These are phyloP conservation scores for Xylariaceae sp. DNA, from an alignment of 2,329 filamentous ascomycete genomes.

Conservation along the genomic window DNA sequence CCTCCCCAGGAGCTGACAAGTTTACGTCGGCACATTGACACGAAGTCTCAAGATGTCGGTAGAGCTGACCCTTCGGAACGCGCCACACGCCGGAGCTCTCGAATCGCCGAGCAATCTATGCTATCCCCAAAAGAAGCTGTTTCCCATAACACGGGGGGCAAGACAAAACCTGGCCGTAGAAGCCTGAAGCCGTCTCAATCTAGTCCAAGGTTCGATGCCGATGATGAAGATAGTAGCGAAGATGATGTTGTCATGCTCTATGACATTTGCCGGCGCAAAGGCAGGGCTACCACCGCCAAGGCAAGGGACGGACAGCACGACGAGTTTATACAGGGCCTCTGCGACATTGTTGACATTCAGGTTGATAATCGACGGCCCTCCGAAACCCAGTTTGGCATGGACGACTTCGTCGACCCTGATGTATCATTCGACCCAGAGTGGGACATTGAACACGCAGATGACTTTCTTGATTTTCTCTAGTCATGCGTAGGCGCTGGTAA, in stretches of 20 bases:
- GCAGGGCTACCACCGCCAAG: slow-evolving; percentile 16
- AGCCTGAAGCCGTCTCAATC: slow-evolving; percentile 21
- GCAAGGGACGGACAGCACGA: slow-evolving; percentile 13
- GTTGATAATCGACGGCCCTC: slow-evolving; percentile 72
- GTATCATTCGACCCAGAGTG: slow-evolving; percentile 53
- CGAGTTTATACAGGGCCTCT: slow-evolving; percentile 59
- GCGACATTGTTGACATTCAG: slow-evolving; percentile 62
- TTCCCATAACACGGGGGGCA: slow-evolving; percentile 3
- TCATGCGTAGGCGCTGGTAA: not conserved
- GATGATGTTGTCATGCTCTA: slow-evolving; percentile 30
- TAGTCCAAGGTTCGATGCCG: slow-evolving; percentile 25
- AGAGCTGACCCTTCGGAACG: not conserved
- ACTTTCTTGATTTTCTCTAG: slow-evolving; percentile 18
- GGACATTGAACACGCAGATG: slow-evolving; percentile 40
- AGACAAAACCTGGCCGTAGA: slow-evolving; percentile 18
- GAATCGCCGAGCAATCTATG: slow-evolving; percentile 23
- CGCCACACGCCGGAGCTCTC: slow-evolving; percentile 28
- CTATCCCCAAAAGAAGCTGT: slow-evolving; percentile 18
- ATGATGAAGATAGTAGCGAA: slow-evolving; percentile 33
- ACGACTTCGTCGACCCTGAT: slow-evolving; percentile 60
- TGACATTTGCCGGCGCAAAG: slow-evolving; percentile 7
- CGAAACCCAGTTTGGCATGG: slow-evolving; percentile 64
- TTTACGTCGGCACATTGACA: slow-evolving; percentile 8
- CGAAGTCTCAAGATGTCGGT: slow-evolving; percentile 3
- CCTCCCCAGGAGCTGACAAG: slow-evolving; percentile 19